Base-by-base conservation (phyloP, 306 rosid genomes). In the Mucuna pruriens region DNA sequence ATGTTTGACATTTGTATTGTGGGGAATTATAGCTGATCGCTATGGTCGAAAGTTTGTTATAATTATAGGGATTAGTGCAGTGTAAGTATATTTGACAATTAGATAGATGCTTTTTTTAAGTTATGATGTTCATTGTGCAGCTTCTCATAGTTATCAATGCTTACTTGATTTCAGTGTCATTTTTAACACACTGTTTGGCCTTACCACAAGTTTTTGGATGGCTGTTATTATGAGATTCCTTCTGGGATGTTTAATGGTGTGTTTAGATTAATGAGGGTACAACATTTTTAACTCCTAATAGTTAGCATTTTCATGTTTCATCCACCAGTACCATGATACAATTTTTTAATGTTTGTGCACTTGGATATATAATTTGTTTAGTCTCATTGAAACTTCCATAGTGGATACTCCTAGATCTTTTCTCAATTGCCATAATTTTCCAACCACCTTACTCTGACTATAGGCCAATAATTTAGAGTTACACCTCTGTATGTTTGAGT, bases 131-230 rank as follows among this genome's bases (percentile, higher is more conserved):
- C n/a, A n/a, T n/a, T 38, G 11, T 42, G 38, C 33, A 51, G 7
- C 62, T 64, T 42, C 15, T 20, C 2, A 57, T 66, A 48, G 13
- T 70, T 46, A 39, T 68, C 76, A 7, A n/a, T 54, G 48, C 71
- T 77, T 39, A 29, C 25, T 61, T 76, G 77, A 55, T 74, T 72
- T 52, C 86, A 94, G 98, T 88, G 83, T 92, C 55, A 76, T 91
- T 57, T 89, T 85, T 92, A 94, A 94, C 87, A 89, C 91, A 74
- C 83, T 92, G n/a, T 94, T 94, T 82, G 98, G 97, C 80, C 92
- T 94, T n/a, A 95, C 98, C 87, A 80, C 91, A 16, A 93, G 83
- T 69, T 90, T 83, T 85, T 95, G 99, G 97, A 91, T 93, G 98
- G 99, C 97, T 36, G 2, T 95, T 51, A n/a, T 22, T 7, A 84